Evolutionary conservation across 768 basidiomycete genomes (phyloP), one percentile per base, ranked within the genome.

Genomic region (Albatrellus ellisii): DNA sequence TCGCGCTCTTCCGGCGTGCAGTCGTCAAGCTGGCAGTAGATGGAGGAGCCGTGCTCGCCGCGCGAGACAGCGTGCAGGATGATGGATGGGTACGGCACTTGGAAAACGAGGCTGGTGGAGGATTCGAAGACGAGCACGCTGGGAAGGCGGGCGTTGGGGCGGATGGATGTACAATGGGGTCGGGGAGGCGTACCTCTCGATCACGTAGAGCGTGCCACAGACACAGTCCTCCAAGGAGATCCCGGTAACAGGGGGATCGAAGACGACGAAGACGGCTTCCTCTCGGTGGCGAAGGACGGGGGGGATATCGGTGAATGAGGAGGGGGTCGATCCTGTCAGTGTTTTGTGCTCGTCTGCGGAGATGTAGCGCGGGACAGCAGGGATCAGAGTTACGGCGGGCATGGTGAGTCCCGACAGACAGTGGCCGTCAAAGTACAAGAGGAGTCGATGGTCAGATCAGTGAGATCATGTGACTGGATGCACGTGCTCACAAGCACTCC

Each of bases 21-120:
- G 38, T 88, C 88, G 52, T 95, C 92, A 9, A 98, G 72, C 52
- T 99, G 95, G 56, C 91, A 95, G 60, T 97, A 98, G 56, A 98
- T 72, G 6, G 77, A 81, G 3, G 85, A 78, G 0, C 67, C 69
- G 7, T 61, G 45, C 32, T 75, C 73, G 2, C 72, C 69, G 34
- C 89, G 79, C 1, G 90, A 87, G 41, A 92, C 72, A 20, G 95
- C 95, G 53, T 99, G 95, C 2, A 99, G 72, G 1, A 89, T 94
- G 55, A 99, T 85, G 4, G 80, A 67, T 8, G 87, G 89, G 58
- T 94, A 98, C 44, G 79, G 68, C 55, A 98, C 73, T 49, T 84
- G 77, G 60, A 97, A 81, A 12, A 88, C 90, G 33, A 66, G 64
- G 12, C 77, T 77, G 1, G 75, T 66, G 9, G 72, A 53, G 2